A percentile compares a stretch with the other conserved stretches of the same genome.
Evolutionary conservation across 306 rosid species (phyloP).

Genomic region (Echinosophora koreensis): DNA sequence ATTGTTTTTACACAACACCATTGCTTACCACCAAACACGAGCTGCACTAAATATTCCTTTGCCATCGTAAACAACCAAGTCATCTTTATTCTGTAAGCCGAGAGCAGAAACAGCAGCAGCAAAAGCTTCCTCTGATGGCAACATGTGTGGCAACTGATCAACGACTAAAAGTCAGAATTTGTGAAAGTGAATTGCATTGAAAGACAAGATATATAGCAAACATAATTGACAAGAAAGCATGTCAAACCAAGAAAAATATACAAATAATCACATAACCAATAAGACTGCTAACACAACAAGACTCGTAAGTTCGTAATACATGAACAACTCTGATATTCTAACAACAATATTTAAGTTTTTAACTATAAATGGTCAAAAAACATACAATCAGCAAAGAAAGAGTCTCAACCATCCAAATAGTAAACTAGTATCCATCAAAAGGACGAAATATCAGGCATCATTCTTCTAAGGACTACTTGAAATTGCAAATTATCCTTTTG

Average conservation of each 20-base stretch:
- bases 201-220: conserved; percentile 36
- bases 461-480: conserved; percentile 7
- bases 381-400: conserved; percentile 3
- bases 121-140: conserved; percentile 98
- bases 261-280: conserved; percentile 28
- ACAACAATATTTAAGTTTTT: background rate
- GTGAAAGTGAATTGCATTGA: conserved; percentile 16
- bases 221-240: conserved; percentile 8
- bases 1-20: conserved; percentile 31
- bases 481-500: conserved; percentile 15
- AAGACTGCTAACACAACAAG: conserved; percentile 32
- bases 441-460: conserved; percentile 25
- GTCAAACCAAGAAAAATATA: conserved; percentile 17
- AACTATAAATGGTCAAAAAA: background rate
- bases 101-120: conserved; percentile 97
- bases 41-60: conserved; percentile 98
- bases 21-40: conserved; percentile 98
- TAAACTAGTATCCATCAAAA: conserved; percentile 17
- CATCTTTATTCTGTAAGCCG: conserved; percentile 85
- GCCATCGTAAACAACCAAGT: conserved; percentile 90
- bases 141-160: conserved; percentile 96
- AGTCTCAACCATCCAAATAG: conserved; percentile 17
- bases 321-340: conserved; percentile 11
- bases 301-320: background rate
- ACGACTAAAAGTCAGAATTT: conserved; percentile 51